Evolutionary conservation across 2,329 filamentous ascomycete genomes (phyloP).

Genomic region (Cladosporium velox): DNA sequence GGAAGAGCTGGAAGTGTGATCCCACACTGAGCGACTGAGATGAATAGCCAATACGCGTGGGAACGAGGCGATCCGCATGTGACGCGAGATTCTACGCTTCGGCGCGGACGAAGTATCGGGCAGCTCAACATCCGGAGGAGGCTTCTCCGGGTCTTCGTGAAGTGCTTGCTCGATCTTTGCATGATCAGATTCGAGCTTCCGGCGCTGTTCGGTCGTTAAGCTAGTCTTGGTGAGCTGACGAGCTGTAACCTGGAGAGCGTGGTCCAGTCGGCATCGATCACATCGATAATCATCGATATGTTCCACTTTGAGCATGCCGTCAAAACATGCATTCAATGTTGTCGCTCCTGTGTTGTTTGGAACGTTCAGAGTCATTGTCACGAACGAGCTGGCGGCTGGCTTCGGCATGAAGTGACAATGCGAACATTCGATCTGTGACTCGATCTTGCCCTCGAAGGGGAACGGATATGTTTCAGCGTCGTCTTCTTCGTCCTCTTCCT

Average conservation of each 20-base stretch:
- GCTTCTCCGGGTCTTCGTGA: slow-evolving; percentile 76
- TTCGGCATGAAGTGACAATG: slow-evolving; percentile 88
- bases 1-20: slow-evolving; percentile 68
- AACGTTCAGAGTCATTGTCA: slow-evolving; percentile 88
- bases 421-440: slow-evolving; percentile 93
- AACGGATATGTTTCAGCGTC: slow-evolving; percentile 68
- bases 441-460: slow-evolving; percentile 85
- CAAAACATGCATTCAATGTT: slow-evolving; percentile 83
- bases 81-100: slow-evolving; percentile 79
- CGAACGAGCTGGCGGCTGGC: slow-evolving; percentile 80
- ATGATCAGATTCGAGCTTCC: slow-evolving; percentile 58
- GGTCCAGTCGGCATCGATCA: slow-evolving; percentile 84
- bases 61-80: slow-evolving; percentile 83
- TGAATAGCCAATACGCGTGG: slow-evolving; percentile 91
- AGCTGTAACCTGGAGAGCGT: slow-evolving; percentile 68
- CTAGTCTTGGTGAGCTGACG: slow-evolving; percentile 59
- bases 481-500: slow-evolving; percentile 36
- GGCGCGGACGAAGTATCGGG: slow-evolving; percentile 75
- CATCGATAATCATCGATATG: slow-evolving; percentile 97
- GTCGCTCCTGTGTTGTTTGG: slow-evolving; percentile 73
- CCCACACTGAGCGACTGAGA: slow-evolving; percentile 90
- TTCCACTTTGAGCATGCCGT: slow-evolving; percentile 91
- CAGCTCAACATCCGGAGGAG: slow-evolving; percentile 70
- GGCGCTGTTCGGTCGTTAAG: slow-evolving; percentile 48
- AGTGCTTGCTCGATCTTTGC: slow-evolving; percentile 68